Evolutionary conservation across 176 grass and related monocot genomes (phyloP).

Genomic region (bread wheat (Triticum aestivum)): IWGSC_CS_RefSeq_v2.1 NC_057800.1:198481225-198481724

Average conservation of each 20-base stretch:
- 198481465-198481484: not conserved
- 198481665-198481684: not conserved
- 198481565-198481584: not conserved
- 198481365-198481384: too few species aligned
- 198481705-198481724: not conserved
- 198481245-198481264: too few species aligned
- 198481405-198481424: too few species aligned
- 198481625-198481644: not conserved
- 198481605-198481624: not conserved
- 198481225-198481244: too few species aligned
- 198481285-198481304: too few species aligned
- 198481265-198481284: too few species aligned
- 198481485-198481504: not conserved
- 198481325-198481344: too few species aligned
- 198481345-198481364: too few species aligned
- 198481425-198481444: not conserved
- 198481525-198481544: not conserved
- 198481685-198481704: not conserved
- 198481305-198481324: too few species aligned
- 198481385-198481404: too few species aligned
- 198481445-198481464: not conserved
- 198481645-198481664: not conserved
- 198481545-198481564: not conserved
- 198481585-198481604: slow-evolving; percentile 5
- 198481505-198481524: not conserved